These are phyloP conservation scores for Entophlyctis luteolus DNA, from an alignment of 192 early-diverging fungal species.

Conservation along the genomic window DNA sequence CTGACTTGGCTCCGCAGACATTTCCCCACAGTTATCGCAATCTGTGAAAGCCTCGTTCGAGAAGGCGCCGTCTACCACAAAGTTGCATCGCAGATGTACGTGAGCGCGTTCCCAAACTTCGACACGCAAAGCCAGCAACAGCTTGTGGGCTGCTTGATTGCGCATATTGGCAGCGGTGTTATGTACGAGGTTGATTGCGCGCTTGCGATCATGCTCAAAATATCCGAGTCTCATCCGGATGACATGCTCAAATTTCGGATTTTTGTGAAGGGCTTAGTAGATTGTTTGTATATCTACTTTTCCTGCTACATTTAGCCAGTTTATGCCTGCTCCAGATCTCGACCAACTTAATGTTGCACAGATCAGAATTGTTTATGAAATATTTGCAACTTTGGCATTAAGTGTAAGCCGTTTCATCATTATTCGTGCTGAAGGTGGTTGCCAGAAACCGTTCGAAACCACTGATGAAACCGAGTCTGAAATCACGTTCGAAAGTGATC, in stretches of 20 bases:
- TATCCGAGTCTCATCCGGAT: not conserved
- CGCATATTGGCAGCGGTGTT: conserved; percentile 24
- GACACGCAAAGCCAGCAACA: conserved; percentile 14
- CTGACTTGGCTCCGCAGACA: not conserved
- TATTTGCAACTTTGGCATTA: conserved; percentile 12
- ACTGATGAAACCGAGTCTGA: not conserved
- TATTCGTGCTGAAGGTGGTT: not conserved
- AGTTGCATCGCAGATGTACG: conserved; percentile 4
- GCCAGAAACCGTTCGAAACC: conserved; percentile 14
- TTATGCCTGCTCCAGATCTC: conserved; percentile 4
- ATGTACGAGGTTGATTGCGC: conserved; percentile 17
- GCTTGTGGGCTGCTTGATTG: conserved; percentile 17
- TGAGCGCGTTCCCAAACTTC: conserved; percentile 3
- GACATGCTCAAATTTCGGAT: conserved; percentile 17
- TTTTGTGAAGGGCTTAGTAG: conserved; percentile 20
- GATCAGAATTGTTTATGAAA: conserved; percentile 22
- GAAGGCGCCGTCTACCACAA: not conserved
- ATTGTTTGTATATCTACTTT: conserved; percentile 5
- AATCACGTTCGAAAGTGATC: conserved; percentile 23
- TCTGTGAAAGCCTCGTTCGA: not conserved
- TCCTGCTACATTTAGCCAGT: not conserved
- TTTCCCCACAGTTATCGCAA: not conserved
- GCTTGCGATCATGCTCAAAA: conserved; percentile 1
- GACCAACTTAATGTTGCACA: conserved; percentile 15
- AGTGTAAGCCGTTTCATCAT: not conserved